phyloP scores from a whole-genome alignment of 2,329 filamentous ascomycete genomes.

The Epichloe coenophiala region DNA sequence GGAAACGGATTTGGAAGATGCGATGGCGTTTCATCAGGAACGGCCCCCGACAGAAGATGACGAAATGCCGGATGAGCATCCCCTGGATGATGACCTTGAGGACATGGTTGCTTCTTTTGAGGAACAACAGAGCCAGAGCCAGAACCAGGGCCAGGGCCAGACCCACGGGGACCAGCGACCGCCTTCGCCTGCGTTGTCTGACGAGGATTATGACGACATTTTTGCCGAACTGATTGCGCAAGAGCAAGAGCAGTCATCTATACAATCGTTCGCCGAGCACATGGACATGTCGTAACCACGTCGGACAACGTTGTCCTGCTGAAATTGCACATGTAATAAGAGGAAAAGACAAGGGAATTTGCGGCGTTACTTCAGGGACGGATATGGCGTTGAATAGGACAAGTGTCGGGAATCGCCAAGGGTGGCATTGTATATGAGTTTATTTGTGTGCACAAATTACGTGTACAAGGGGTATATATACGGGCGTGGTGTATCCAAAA shows the following conservation, averaged over 20 bases:
- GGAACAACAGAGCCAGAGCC: constrained; percentile 10
- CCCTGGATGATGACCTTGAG: constrained; percentile 46
- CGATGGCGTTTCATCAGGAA: constrained; percentile 22
- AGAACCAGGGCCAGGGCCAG: constrained; percentile 3
- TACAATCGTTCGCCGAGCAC: constrained; percentile 20
- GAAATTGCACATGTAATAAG: neutral
- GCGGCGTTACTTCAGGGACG: constrained; percentile 5
- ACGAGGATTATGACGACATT: constrained; percentile 48
- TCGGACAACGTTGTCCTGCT: neutral
- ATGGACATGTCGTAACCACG: constrained; percentile 29
- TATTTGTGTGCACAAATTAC: neutral
- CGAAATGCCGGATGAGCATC: constrained; percentile 35
- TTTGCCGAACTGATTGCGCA: constrained; percentile 34
- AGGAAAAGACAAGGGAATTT: neutral
- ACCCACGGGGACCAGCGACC: constrained; percentile 13
- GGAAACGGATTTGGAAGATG: constrained; percentile 39
- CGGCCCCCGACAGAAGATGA: constrained; percentile 19
- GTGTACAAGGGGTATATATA: constrained; percentile 15
- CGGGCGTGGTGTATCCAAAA: constrained; percentile 10
- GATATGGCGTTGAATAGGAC: neutral
- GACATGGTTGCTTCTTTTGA: constrained; percentile 38
- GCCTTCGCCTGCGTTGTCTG: constrained; percentile 26
- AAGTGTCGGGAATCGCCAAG: neutral
- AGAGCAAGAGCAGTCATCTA: constrained; percentile 10
- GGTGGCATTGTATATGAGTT: neutral